Conservation (phyloP, 176 grass and related monocot species). For the Oryza officinalis region DNA sequence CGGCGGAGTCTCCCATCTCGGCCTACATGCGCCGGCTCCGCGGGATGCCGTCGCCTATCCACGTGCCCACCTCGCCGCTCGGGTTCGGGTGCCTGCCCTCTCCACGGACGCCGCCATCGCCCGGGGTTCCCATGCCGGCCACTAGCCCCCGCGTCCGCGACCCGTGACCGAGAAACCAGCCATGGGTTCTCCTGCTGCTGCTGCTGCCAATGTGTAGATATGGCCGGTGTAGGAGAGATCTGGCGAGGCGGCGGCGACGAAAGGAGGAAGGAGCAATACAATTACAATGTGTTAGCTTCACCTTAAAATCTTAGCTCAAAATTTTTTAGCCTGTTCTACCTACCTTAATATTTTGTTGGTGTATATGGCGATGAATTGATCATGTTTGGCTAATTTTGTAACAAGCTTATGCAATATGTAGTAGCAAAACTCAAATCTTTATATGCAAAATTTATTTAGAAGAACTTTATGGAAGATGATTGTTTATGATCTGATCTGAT, state of each 20-base stretch:
- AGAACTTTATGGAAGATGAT: conserved; percentile 16
- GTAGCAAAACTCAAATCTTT: conserved; percentile 37
- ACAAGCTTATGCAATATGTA: conserved; percentile 47
- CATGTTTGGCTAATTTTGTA: conserved; percentile 50
- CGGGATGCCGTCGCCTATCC: conserved; percentile 51
- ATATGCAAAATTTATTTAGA: conserved; percentile 43
- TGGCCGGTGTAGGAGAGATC: conserved; percentile 47
- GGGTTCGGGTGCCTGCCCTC: conserved; percentile 82
- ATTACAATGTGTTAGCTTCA: conserved; percentile 53
- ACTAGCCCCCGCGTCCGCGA: conserved; percentile 70
- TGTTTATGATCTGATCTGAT: not conserved
- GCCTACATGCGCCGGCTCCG: conserved; percentile 93
- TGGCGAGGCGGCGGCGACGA: conserved; percentile 27
- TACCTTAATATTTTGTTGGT: conserved; percentile 48
- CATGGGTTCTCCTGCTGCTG: not conserved
- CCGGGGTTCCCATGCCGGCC: conserved; percentile 68
- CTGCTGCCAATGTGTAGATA: conserved; percentile 56
- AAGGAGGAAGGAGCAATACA: conserved; percentile 38
- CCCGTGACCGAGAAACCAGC: conserved; percentile 23
- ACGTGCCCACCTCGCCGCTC: conserved; percentile 58
- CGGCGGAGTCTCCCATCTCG: conserved; percentile 93
- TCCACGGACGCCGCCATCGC: conserved; percentile 81
- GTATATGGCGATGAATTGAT: conserved; percentile 50
- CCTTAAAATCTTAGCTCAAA: conserved; percentile 29
- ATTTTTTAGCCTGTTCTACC: conserved; percentile 46